These are phyloP conservation scores for Nicotiana rustica DNA, from an alignment of 305 asterid genomes.

Conservation along the genomic window DNA sequence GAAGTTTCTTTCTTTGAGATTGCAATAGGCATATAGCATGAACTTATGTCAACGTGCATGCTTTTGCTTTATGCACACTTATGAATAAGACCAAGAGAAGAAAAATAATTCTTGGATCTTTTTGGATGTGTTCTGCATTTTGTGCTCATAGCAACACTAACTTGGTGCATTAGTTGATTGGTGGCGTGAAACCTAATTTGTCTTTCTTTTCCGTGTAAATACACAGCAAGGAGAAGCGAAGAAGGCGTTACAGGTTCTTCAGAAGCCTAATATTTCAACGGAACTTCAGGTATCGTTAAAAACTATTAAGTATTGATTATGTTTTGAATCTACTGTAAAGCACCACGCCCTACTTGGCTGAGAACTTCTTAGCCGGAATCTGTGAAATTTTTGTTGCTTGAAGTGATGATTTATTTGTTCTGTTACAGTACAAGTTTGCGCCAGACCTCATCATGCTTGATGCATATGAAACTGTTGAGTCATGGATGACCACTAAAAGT, in stretches of 20 bases:
- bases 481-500: constrained; percentile 94
- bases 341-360: constrained; percentile 28
- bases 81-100: constrained; percentile 5
- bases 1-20: constrained; percentile 19
- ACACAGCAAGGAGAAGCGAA: constrained; percentile 95
- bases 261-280: constrained; percentile 83
- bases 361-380: not conserved
- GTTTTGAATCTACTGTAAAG: not conserved
- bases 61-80: constrained; percentile 5
- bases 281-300: constrained; percentile 78
- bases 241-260: constrained; percentile 95
- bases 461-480: constrained; percentile 99
- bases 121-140: constrained; percentile 8
- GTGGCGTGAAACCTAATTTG: constrained; percentile 26
- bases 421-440: constrained; percentile 93
- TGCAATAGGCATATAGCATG: constrained; percentile 24
- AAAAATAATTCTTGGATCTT: not conserved
- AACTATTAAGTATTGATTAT: not conserved
- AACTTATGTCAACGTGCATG: constrained; percentile 24
- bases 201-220: constrained; percentile 34
- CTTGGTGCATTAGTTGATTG: constrained; percentile 20
- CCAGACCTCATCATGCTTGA: constrained; percentile 98
- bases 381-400: constrained; percentile 36
- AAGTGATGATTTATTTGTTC: constrained; percentile 35
- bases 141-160: constrained; percentile 11